Percentiles rank a stretch among this genome's conserved stretches.
Conservation (phyloP, 2,329 filamentous ascomycete species). For the Hymenoscyphus scutula region DNA sequence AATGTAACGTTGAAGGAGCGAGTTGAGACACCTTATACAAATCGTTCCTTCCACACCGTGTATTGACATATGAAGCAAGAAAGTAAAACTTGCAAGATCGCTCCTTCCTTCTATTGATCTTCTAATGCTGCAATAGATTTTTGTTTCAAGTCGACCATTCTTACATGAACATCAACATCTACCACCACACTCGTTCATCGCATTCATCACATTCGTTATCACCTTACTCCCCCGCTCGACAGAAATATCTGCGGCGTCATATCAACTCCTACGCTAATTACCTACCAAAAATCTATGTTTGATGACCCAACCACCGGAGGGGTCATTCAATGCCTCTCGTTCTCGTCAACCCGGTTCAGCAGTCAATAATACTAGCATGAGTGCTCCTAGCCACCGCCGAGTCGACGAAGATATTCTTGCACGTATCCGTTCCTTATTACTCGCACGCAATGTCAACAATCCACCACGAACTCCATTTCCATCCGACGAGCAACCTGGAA, state of each 20-base stretch:
- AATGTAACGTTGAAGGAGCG: too few relatives aligned
- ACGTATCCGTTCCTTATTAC: constrained; percentile 32
- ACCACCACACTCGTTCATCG: constrained; percentile 15
- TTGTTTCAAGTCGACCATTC: too few relatives aligned
- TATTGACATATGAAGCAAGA: too few relatives aligned
- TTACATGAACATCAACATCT: background rate
- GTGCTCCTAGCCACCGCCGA: constrained; percentile 23
- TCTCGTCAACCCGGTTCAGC: constrained; percentile 25
- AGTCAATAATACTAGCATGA: constrained; percentile 25
- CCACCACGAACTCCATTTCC: constrained; percentile 30
- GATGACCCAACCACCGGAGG: constrained; percentile 23
- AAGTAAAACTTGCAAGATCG: too few relatives aligned
- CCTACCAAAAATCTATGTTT: constrained; percentile 14
- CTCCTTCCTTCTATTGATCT: too few relatives aligned
- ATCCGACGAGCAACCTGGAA: constrained; percentile 26
- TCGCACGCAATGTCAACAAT: constrained; percentile 27
- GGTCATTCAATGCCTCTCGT: constrained; percentile 14
- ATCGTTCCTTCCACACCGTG: too few relatives aligned
- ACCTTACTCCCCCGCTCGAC: background rate
- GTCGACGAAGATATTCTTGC: constrained; percentile 33
- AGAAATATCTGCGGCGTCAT: constrained; percentile 4
- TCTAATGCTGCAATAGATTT: too few relatives aligned
- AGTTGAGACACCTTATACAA: too few relatives aligned
- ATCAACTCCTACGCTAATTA: background rate
- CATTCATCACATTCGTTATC: constrained; percentile 12